Evolutionary conservation across 2,329 filamentous ascomycete genomes (phyloP).

Genomic region (Sclerotiophoma versabilis): DNA sequence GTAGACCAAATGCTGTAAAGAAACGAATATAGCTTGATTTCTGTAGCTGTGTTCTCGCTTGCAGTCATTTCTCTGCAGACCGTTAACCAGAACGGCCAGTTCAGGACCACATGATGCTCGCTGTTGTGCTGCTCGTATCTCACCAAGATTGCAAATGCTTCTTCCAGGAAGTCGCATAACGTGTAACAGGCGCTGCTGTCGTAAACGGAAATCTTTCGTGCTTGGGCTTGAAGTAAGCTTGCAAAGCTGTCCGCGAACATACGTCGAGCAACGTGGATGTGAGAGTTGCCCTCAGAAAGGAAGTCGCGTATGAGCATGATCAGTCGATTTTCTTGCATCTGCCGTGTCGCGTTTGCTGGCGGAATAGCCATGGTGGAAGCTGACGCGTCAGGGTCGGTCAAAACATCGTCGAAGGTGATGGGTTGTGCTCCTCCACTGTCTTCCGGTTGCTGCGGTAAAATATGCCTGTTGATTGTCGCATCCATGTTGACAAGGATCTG

Average conservation of each 20-base stretch:
- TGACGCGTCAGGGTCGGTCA: conserved; percentile 70
- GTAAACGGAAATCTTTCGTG: conserved; percentile 78
- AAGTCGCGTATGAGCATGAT: conserved; percentile 84
- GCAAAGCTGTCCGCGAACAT: conserved; percentile 81
- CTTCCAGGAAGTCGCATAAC: conserved; percentile 89
- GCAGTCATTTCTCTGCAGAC: conserved; percentile 80
- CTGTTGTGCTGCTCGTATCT: conserved; percentile 62
- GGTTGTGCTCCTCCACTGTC: conserved; percentile 54
- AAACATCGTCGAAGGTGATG: conserved; percentile 71
- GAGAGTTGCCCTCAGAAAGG: conserved; percentile 66
- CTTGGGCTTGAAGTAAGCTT: conserved; percentile 73
- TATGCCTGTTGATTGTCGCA: conserved; percentile 80
- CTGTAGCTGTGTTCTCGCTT: conserved; percentile 88
- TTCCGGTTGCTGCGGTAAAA: conserved; percentile 47
- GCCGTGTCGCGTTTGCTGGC: conserved; percentile 73
- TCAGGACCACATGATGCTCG: conserved; percentile 60
- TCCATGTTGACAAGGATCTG: conserved; percentile 82
- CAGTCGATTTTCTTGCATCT: conserved; percentile 88
- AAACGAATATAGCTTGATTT: conserved; percentile 83
- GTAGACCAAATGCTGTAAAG: conserved; percentile 82
- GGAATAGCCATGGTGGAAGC: conserved; percentile 68
- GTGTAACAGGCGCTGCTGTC: conserved; percentile 86
- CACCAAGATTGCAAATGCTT: conserved; percentile 72
- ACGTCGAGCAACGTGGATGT: conserved; percentile 65
- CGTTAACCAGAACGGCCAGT: conserved; percentile 86